Evolutionary conservation across 805 yeast genomes (phyloP).

Genomic region (Kuraishia hungarica): DNA sequence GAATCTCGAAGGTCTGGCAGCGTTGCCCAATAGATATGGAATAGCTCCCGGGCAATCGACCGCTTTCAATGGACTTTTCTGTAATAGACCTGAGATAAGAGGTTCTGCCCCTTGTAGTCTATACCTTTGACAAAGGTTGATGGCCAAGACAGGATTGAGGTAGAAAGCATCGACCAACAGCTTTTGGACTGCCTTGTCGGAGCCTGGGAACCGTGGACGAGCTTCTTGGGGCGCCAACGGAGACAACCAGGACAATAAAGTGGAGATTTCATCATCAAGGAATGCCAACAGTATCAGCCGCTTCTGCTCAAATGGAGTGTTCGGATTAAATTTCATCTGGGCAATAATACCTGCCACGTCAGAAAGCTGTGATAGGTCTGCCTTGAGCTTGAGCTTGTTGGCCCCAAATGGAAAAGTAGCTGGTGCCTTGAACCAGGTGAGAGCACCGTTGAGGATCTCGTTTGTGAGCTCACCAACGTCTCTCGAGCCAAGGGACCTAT

Average conservation of each 20-base stretch:
- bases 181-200: constrained; percentile 24
- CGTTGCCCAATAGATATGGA: constrained; percentile 31
- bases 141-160: constrained; percentile 65
- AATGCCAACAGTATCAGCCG: constrained; percentile 50
- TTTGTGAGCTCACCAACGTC: constrained; percentile 35
- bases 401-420: constrained; percentile 79
- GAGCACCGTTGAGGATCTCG: constrained; percentile 52
- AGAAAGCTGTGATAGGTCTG: constrained; percentile 54
- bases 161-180: constrained; percentile 50
- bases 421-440: constrained; percentile 69
- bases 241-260: constrained; percentile 70
- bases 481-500: constrained; percentile 38
- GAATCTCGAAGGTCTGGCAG: constrained; percentile 25
- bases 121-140: constrained; percentile 57
- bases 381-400: constrained; percentile 59
- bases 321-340: constrained; percentile 13
- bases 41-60: constrained; percentile 51
- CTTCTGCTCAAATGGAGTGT: constrained; percentile 32
- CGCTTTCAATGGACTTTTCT: constrained; percentile 50
- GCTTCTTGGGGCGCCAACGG: constrained; percentile 40
- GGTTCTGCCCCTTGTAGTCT: constrained; percentile 28
- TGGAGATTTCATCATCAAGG: constrained; percentile 66
- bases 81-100: constrained; percentile 35
- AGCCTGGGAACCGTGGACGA: constrained; percentile 25
- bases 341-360: constrained; percentile 33